Evolutionary conservation across 2,329 filamentous ascomycete genomes (phyloP), one percentile per base, ranked within the genome.

Genomic region (Neopestalotiopsis rosae): DNA sequence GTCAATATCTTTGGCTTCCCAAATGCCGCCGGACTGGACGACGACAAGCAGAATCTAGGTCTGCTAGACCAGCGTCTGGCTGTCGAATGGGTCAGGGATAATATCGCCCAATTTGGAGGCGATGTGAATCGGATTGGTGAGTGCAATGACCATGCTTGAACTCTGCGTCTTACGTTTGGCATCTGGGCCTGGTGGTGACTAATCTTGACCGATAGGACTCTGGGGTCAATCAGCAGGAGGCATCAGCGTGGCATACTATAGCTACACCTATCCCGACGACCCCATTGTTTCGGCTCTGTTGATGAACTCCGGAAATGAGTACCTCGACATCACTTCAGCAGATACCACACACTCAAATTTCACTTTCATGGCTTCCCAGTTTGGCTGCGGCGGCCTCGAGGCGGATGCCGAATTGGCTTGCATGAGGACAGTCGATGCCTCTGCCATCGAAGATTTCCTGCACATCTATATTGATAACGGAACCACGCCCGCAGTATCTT

Each of bases 1-100:
- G 63, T 81, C 66, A 78, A 78, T 67, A 78, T 80, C 67, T 76
- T 78, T 58, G 78, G 78, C 13, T 80, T 76, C 69, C 78, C 78
- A 42, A 76, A 75, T 71, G 77, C 77, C 1, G 72, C 74, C 1
- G 77, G 74, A 1, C 68, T 78, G 30, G 71, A 63, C 64, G 17
- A 42, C 14, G 65, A 71, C 61, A 77, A 69, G 13, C 79, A 82
- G 67, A 88, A 88, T 67, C 69, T 85, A 5, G 86, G 84, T 0
- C 74, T 88, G 3, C 77, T 83, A 4, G 86, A 89, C 74, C 85
- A 87, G 72, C 82, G 85, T 3, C 72, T 80, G 12, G 85, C 84
- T 0, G 75, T 87, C 0, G 83, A 86, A 75, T 88, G 86, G 86
- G 76, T 86, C 0, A 79, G 79, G 42, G 77, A 82, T 69, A 87